These are phyloP conservation scores for Elaeis oleifera DNA, from an alignment of 202 grass and related monocot species.

Conservation along the genomic window DNA sequence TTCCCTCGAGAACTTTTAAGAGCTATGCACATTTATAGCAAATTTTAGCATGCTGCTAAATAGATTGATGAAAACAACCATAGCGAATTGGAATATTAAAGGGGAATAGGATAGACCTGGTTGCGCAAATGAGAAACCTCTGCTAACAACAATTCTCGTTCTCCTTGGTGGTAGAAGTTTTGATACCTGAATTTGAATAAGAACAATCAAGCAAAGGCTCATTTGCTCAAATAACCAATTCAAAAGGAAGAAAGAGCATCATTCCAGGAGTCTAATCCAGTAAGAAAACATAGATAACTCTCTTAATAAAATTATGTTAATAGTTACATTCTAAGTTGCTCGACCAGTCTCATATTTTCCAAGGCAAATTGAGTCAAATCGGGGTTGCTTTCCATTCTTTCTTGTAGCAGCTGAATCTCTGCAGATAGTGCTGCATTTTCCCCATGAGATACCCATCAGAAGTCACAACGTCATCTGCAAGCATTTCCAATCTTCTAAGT, in stretches of 20 bases:
- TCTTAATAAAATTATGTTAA: constrained; percentile 1
- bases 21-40: constrained; percentile 26
- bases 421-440: constrained; percentile 56
- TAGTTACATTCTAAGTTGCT: constrained; percentile 65
- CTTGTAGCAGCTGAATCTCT: constrained; percentile 52
- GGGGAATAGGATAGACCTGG: constrained; percentile 37
- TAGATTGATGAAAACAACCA: no score
- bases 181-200: constrained; percentile 48
- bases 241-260: background rate
- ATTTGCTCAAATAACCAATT: constrained; percentile 1
- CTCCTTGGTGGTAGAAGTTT: constrained; percentile 52
- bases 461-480: constrained; percentile 44
- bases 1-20: constrained; percentile 57
- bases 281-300: background rate
- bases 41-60: no score
- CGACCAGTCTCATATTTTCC: constrained; percentile 74
- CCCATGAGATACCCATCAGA: constrained; percentile 47
- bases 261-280: constrained; percentile 3
- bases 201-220: constrained; percentile 26
- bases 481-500: constrained; percentile 37
- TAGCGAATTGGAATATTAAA: background rate
- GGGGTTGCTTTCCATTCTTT: constrained; percentile 54
- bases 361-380: constrained; percentile 68
- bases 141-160: constrained; percentile 55
- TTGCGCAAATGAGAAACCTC: constrained; percentile 72